A percentile compares a stretch with the other conserved stretches of the same genome.
Evolutionary conservation across 768 basidiomycete species (phyloP).

Genomic region (Daedaleopsis sinensis): DNA sequence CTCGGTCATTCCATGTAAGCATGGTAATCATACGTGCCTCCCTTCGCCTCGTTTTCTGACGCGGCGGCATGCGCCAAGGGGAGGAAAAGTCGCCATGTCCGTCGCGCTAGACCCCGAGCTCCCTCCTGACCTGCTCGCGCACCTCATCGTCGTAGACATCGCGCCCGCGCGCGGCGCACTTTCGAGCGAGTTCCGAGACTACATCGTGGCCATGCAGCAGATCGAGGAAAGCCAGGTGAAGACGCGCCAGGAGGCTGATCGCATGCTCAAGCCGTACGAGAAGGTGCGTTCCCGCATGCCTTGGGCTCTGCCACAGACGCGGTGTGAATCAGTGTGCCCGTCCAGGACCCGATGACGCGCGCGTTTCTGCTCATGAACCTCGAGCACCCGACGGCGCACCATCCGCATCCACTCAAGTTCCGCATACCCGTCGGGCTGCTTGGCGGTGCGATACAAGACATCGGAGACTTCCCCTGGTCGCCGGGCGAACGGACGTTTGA

Average conservation of each 20-base stretch:
- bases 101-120: conserved; percentile 56
- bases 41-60: not conserved
- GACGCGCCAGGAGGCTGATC: conserved; percentile 71
- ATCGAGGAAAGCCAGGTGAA: conserved; percentile 62
- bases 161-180: conserved; percentile 63
- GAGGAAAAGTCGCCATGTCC: conserved; percentile 82
- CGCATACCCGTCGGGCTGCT: conserved; percentile 75
- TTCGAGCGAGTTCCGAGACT: conserved; percentile 66
- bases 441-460: conserved; percentile 56
- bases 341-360: conserved; percentile 70
- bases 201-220: conserved; percentile 73
- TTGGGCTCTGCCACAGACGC: not conserved
- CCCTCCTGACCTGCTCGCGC: conserved; percentile 44
- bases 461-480: conserved; percentile 80
- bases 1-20: conserved; percentile 90
- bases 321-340: not conserved
- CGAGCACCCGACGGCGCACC: conserved; percentile 38
- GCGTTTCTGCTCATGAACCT: conserved; percentile 90
- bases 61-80: conserved; percentile 48
- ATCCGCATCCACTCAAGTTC: conserved; percentile 54
- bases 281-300: conserved; percentile 44
- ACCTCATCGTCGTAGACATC: conserved; percentile 82
- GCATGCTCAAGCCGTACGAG: conserved; percentile 63
- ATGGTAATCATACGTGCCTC: conserved; percentile 4
- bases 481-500: conserved; percentile 55